These are phyloP conservation scores for Agaricus sinodeliciosus DNA, from an alignment of 768 basidiomycete species.

Conservation along the genomic window DNA sequence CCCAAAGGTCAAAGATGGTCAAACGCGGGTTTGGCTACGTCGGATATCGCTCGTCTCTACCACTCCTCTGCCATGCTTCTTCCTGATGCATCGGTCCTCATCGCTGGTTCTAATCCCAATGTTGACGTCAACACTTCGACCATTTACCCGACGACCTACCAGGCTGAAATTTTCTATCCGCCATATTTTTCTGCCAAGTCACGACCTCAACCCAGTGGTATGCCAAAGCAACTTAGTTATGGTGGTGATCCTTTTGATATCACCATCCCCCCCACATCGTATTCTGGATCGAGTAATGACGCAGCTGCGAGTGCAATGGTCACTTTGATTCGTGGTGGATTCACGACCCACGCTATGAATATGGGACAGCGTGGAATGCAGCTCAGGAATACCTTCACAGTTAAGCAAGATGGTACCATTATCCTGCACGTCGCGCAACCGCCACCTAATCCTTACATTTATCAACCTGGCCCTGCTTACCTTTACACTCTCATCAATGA, in stretches of 20 bases:
- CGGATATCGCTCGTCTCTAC: slow-evolving; percentile 75
- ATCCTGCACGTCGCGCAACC: slow-evolving; percentile 76
- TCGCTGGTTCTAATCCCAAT: slow-evolving; percentile 93
- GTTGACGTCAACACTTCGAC: slow-evolving; percentile 64
- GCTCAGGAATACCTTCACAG: slow-evolving; percentile 80
- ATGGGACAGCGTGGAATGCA: slow-evolving; percentile 81
- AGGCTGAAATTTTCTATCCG: slow-evolving; percentile 88
- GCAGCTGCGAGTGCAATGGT: slow-evolving; percentile 73
- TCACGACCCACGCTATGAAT: slow-evolving; percentile 83
- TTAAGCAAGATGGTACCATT: slow-evolving; percentile 77
- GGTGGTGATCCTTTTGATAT: slow-evolving; percentile 81
- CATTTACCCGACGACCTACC: slow-evolving; percentile 69
- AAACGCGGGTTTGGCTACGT: slow-evolving; percentile 51
- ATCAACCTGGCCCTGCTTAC: slow-evolving; percentile 85
- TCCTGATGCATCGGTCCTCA: slow-evolving; percentile 80
- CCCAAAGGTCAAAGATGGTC: slow-evolving; percentile 73
- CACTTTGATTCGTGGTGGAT: slow-evolving; percentile 76
- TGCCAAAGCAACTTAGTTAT: slow-evolving; percentile 72
- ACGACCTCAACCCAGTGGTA: slow-evolving; percentile 63
- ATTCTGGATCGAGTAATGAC: slow-evolving; percentile 59
- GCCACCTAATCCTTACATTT: slow-evolving; percentile 78
- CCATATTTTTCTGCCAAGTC: slow-evolving; percentile 68
- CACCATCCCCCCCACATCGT: slow-evolving; percentile 57
- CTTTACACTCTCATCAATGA: slow-evolving; percentile 80
- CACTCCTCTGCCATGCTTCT: slow-evolving; percentile 90